A percentile compares a stretch with the other conserved stretches of the same genome.
Conservation (phyloP, 1,284 basidiomycete genomes). For the Puccinia triticina region DNA sequence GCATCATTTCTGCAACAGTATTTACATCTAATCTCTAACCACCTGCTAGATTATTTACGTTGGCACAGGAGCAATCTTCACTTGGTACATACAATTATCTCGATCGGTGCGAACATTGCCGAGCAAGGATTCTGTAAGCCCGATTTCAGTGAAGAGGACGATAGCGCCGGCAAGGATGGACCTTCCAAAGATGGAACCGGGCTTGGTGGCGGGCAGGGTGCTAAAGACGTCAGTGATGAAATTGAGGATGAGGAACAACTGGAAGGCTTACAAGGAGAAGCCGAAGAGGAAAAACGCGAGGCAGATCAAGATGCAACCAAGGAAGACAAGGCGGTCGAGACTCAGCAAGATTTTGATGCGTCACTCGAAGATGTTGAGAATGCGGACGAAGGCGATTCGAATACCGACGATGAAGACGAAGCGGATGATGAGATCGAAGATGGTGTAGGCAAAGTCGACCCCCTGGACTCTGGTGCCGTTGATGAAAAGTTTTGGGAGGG, state of each 20-base stretch:
- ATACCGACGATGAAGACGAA: slow-evolving; percentile 67
- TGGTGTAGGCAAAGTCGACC: slow-evolving; percentile 79
- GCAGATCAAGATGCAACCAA: slow-evolving; percentile 67
- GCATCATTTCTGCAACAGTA: slow-evolving; percentile 73
- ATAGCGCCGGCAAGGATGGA: slow-evolving; percentile 62
- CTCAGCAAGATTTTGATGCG: slow-evolving; percentile 72
- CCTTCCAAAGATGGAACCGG: slow-evolving; percentile 72
- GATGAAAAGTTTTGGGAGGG: slow-evolving; percentile 98
- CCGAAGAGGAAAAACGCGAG: slow-evolving; percentile 56
- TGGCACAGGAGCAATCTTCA: slow-evolving; percentile 42
- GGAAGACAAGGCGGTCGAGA: slow-evolving; percentile 58
- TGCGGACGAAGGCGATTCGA: slow-evolving; percentile 68
- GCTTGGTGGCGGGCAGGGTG: slow-evolving; percentile 79
- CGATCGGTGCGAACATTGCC: slow-evolving; percentile 66
- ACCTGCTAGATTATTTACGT: slow-evolving; percentile 64
- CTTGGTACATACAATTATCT: slow-evolving; percentile 40
- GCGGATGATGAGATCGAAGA: slow-evolving; percentile 69
- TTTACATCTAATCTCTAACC: slow-evolving; percentile 65
- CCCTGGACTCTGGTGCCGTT: slow-evolving; percentile 79
- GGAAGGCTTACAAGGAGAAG: slow-evolving; percentile 80
- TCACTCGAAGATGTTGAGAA: slow-evolving; percentile 70
- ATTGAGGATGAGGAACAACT: slow-evolving; percentile 95
- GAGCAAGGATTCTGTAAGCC: slow-evolving; percentile 91
- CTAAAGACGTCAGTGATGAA: slow-evolving; percentile 84
- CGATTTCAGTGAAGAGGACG: slow-evolving; percentile 67